Evolutionary conservation across 2,329 filamentous ascomycete species (phyloP).

Genomic region (Colletotrichum abscissum): DNA sequence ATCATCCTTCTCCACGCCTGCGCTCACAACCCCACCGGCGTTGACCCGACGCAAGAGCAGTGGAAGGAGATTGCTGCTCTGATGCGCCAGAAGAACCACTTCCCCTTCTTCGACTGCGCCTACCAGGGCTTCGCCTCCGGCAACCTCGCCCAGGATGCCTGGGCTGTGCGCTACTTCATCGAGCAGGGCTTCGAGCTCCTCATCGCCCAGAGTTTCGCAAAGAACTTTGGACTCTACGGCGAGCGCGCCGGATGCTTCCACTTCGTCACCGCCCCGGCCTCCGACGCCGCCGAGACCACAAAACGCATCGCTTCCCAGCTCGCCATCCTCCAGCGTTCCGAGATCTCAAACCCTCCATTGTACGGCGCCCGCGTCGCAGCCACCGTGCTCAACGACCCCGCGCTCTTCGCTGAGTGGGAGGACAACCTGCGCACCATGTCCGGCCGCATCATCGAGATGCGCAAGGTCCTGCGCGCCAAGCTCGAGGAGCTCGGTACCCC

Average conservation of each 20-base stretch:
- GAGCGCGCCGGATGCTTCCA: conserved; percentile 98
- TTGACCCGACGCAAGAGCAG: conserved; percentile 93
- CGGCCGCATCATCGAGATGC: conserved; percentile 94
- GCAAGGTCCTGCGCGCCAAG: conserved; percentile 79
- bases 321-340: conserved; percentile 92
- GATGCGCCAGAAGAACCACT: conserved; percentile 82
- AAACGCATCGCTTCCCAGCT: conserved; percentile 85
- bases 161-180: conserved; percentile 94
- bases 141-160: conserved; percentile 84
- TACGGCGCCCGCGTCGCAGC: conserved; percentile 93
- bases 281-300: conserved; percentile 72
- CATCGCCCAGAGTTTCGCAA: conserved; percentile 94
- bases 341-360: conserved; percentile 96
- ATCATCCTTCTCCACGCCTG: conserved; percentile 95
- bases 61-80: conserved; percentile 90
- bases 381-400: conserved; percentile 83
- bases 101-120: conserved; percentile 98
- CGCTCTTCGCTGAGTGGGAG: conserved; percentile 91
- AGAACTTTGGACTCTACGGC: conserved; percentile 98
- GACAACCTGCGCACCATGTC: conserved; percentile 93
- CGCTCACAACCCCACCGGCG: conserved; percentile 97
- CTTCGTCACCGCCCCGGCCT: conserved; percentile 80
- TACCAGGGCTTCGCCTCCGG: conserved; percentile 99
- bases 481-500: conserved; percentile 89
- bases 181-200: conserved; percentile 91